A percentile compares a stretch with the other conserved stretches of the same genome.
Evolutionary conservation across 1,139 yeast species (phyloP).

Genomic region (Petasospora rhodanensis): DNA sequence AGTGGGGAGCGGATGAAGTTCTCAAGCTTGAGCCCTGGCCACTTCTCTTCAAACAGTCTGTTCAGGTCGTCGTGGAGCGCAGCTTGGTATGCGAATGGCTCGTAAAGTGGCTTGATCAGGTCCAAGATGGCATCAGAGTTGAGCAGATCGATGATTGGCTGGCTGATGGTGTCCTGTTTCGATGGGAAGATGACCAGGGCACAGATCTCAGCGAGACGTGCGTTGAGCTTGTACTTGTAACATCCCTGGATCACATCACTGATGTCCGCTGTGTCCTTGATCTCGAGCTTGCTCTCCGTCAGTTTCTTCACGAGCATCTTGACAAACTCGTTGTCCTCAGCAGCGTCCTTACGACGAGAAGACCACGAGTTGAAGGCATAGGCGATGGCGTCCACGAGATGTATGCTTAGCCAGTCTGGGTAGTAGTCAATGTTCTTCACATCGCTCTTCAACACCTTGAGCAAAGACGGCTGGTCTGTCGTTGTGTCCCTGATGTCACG

Average conservation of each 20-base stretch:
- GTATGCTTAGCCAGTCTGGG: constrained; percentile 47
- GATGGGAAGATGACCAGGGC: constrained; percentile 69
- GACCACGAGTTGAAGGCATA: constrained; percentile 69
- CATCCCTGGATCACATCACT: constrained; percentile 40
- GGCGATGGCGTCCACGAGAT: constrained; percentile 61
- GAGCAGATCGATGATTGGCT: constrained; percentile 42
- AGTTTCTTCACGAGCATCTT: constrained; percentile 42
- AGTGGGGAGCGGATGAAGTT: constrained; percentile 51
- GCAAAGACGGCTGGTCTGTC: constrained; percentile 33
- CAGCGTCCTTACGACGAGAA: constrained; percentile 49
- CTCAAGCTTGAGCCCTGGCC: constrained; percentile 43
- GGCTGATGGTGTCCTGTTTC: constrained; percentile 36
- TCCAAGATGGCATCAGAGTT: constrained; percentile 35
- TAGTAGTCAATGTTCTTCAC: constrained; percentile 47
- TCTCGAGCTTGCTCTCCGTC: constrained; percentile 21
- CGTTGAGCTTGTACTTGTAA: constrained; percentile 52
- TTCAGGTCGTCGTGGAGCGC: constrained; percentile 43
- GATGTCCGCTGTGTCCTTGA: constrained; percentile 12
- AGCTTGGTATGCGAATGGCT: constrained; percentile 38
- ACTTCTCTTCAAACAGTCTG: constrained; percentile 42
- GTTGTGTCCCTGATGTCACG: constrained; percentile 37
- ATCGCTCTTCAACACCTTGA: constrained; percentile 56
- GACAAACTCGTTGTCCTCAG: constrained; percentile 47
- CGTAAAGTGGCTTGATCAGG: constrained; percentile 32
- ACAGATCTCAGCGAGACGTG: constrained; percentile 70